Percentiles rank a stretch among this genome's conserved stretches.
phyloP scores from a whole-genome alignment of 179 eudicot genomes.

The Patellifolia procumbens region DNA sequence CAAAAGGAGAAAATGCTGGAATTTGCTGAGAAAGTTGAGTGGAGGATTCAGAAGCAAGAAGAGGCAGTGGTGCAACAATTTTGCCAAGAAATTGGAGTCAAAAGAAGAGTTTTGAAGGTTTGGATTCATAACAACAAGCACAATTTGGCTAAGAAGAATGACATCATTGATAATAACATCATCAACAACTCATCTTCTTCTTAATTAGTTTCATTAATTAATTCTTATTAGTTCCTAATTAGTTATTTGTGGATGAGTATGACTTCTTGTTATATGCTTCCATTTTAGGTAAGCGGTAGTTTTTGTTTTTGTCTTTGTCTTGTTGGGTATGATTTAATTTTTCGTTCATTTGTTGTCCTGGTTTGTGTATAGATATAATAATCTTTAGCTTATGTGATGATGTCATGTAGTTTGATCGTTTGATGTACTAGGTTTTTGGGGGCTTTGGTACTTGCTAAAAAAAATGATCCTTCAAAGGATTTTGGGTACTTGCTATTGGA shows the following conservation, averaged over 20 bases:
- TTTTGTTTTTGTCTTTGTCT: background rate
- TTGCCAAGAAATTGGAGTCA: constrained; percentile 13
- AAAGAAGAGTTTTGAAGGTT: constrained; percentile 17
- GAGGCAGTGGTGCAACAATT: constrained; percentile 13
- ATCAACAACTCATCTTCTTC: background rate
- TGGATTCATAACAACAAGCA: constrained; percentile 22
- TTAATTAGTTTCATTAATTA: background rate
- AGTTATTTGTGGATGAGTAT: too few species aligned
- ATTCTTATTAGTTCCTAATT: background rate
- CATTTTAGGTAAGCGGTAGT: background rate
- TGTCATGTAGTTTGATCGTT: background rate
- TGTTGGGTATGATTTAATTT: background rate
- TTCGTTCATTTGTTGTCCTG: background rate
- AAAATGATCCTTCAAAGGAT: too few species aligned
- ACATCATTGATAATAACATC: background rate
- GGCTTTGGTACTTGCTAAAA: too few species aligned
- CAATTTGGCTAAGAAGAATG: constrained; percentile 5
- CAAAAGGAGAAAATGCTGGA: constrained; percentile 17
- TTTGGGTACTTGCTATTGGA: too few species aligned
- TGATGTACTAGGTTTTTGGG: constrained; percentile 11
- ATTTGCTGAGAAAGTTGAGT: constrained; percentile 19
- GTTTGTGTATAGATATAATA: background rate
- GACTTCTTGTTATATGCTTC: background rate
- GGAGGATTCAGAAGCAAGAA: constrained; percentile 11
- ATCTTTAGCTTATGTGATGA: background rate